Percentiles rank a stretch among this genome's conserved stretches.
These are phyloP conservation scores for Rhinocladiella mackenziei DNA, from an alignment of 2,329 filamentous ascomycete genomes.

Conservation along the genomic window DNA sequence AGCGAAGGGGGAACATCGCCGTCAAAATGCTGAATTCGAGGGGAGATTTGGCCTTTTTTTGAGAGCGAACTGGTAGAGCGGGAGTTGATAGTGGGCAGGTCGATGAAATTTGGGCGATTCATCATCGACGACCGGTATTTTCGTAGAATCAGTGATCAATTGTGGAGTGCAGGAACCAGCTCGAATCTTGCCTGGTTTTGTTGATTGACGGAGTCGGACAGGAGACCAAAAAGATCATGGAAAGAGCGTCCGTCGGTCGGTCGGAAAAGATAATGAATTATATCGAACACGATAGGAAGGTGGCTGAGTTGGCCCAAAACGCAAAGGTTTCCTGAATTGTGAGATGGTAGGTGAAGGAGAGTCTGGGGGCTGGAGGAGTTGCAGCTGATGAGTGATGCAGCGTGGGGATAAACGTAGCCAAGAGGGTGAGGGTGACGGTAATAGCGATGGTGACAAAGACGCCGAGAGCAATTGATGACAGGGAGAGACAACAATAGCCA, in stretches of 20 bases:
- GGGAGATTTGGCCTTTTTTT: slow-evolving; percentile 60
- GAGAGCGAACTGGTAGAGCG: slow-evolving; percentile 35
- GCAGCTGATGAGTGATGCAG: slow-evolving; percentile 9
- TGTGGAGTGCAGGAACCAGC: neutral
- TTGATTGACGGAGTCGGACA: too few relatives aligned
- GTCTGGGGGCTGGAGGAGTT: slow-evolving; percentile 1
- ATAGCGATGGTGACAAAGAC: slow-evolving; percentile 1
- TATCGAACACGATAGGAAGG: neutral
- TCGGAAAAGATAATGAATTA: slow-evolving; percentile 1
- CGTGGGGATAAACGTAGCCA: slow-evolving; percentile 5
- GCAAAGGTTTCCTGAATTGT: too few relatives aligned
- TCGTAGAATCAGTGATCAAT: neutral
- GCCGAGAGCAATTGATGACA: neutral
- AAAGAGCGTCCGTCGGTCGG: slow-evolving; percentile 1
- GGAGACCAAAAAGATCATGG: too few relatives aligned
- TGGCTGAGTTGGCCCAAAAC: slow-evolving; percentile 9
- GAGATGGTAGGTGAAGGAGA: slow-evolving; percentile 2
- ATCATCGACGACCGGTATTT: slow-evolving; percentile 2
- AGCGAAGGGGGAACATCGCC: slow-evolving; percentile 83
- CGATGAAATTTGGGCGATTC: slow-evolving; percentile 53
- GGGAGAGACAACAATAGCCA: slow-evolving; percentile 2
- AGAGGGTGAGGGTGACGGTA: neutral
- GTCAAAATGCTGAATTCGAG: slow-evolving; percentile 66
- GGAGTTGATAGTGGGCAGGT: slow-evolving; percentile 44
- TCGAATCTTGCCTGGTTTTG: neutral